Evolutionary conservation across 106 monocot species (phyloP), one percentile per base, ranked within the genome.

Genomic region (Dactylorhiza incarnata): DNA sequence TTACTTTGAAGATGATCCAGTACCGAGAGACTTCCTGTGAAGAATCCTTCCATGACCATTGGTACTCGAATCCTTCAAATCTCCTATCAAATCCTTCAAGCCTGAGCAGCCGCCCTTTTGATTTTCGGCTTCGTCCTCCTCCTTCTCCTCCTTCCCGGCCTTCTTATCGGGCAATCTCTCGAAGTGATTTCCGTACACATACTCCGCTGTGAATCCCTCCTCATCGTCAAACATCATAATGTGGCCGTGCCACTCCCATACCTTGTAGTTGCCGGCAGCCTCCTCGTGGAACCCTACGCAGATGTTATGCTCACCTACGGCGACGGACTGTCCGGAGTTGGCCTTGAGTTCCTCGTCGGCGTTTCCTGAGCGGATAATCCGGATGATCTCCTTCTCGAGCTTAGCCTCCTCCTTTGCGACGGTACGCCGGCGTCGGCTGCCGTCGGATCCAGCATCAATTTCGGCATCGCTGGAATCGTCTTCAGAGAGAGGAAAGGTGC

Each of bases 191-290:
- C 97, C 97, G 17, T 99, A 99, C 9, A 99, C 78, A 49, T 99
- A 99, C 83, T 99, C 97, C 3, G 97, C 89, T 0, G 82, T 79
- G 78, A 89, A 94, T 23, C 97, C 97, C 45, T 85, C 87, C 73
- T 89, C 89, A 75, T 94, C 89, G 48, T 99, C 94, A 74, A 89
- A 99, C 56, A 99, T 50, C 97, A 94, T 94, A 46, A 99, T 75
- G 72, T 99, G 97, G 7, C 97, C 97, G 73, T 99, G 97, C 97
- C 97, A 99, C 77, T 99, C 97, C 97, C 97, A 99, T 0, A 99
- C 87, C 11, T 91, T 69, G 71, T 99, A 89, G 79, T 89, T 87
- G 13, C 84, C 81, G 14, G 75, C 84, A 9, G 79, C 25, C 49
- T 99, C 97, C 58, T 87, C 89, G 77, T 94, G 94, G 73, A 82